Evolutionary conservation across 768 basidiomycete species (phyloP).

Genomic region (Amanita polypyramis): DNA sequence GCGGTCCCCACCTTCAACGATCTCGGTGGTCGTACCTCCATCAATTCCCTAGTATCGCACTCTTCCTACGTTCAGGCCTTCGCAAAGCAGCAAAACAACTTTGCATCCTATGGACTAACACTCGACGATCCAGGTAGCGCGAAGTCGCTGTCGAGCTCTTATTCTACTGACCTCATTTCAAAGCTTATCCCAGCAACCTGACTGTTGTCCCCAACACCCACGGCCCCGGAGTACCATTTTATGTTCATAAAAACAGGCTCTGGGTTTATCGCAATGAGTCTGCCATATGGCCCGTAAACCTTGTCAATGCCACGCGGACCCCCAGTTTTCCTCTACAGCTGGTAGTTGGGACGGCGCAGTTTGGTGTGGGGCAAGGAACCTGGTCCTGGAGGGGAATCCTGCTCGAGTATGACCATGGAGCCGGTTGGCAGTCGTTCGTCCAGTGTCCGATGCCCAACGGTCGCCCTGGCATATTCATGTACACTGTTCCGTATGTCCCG

Average conservation of each 20-base stretch:
- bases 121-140: constrained; percentile 20
- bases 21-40: constrained; percentile 19
- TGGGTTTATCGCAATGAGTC: constrained; percentile 48
- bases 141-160: not conserved
- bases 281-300: constrained; percentile 42
- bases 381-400: constrained; percentile 51
- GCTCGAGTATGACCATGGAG: constrained; percentile 39
- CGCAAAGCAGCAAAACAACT: constrained; percentile 13
- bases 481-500: constrained; percentile 30
- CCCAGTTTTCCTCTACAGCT: constrained; percentile 39
- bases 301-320: constrained; percentile 37
- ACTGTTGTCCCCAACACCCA: constrained; percentile 26
- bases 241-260: constrained; percentile 39
- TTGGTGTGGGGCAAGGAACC: constrained; percentile 28
- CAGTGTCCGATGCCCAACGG: constrained; percentile 25
- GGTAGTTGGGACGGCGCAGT: constrained; percentile 25
- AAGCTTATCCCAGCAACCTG: constrained; percentile 38
- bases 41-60: constrained; percentile 31
- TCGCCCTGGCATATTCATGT: constrained; percentile 36
- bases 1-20: constrained; percentile 34
- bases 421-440: constrained; percentile 34
- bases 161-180: not conserved
- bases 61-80: constrained; percentile 30
- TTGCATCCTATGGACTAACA: not conserved
- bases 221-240: constrained; percentile 35